A percentile compares a stretch with the other conserved stretches of the same genome.
phyloP scores from a whole-genome alignment of 1,284 basidiomycete genomes.

The Porogramme epimiltina region DNA sequence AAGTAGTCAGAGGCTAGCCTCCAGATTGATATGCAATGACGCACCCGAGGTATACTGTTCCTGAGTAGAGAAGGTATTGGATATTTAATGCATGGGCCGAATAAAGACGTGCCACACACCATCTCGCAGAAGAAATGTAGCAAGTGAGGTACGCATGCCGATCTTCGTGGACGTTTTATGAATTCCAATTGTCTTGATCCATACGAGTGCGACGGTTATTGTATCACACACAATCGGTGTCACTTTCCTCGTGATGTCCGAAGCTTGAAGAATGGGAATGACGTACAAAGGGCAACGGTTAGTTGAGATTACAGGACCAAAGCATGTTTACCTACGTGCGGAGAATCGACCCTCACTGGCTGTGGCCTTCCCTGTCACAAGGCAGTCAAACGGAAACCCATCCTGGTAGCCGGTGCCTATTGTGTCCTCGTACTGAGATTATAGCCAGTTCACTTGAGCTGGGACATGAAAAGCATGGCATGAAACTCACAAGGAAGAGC shows the following conservation, averaged over 20 bases:
- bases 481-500: neutral
- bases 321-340: too few relatives aligned
- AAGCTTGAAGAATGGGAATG: neutral
- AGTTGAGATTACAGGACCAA: too few relatives aligned
- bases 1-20: too few relatives aligned
- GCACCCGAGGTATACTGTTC: neutral
- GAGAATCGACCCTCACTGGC: too few relatives aligned
- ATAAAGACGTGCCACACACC: neutral
- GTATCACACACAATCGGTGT: neutral
- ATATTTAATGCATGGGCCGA: neutral
- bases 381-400: neutral
- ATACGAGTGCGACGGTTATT: conserved; percentile 1
- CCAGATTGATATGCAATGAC: neutral
- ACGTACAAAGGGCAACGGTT: too few relatives aligned
- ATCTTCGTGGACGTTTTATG: neutral
- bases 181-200: conserved; percentile 2
- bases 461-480: neutral
- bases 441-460: neutral
- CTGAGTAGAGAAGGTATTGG: neutral
- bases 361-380: too few relatives aligned
- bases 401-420: neutral
- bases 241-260: neutral
- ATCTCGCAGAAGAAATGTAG: conserved; percentile 3
- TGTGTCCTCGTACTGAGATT: neutral
- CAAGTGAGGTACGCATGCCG: neutral